Evolutionary conservation across 2,329 filamentous ascomycete species (phyloP).

Genomic region (Stagonosporopsis vannaccii): DNA sequence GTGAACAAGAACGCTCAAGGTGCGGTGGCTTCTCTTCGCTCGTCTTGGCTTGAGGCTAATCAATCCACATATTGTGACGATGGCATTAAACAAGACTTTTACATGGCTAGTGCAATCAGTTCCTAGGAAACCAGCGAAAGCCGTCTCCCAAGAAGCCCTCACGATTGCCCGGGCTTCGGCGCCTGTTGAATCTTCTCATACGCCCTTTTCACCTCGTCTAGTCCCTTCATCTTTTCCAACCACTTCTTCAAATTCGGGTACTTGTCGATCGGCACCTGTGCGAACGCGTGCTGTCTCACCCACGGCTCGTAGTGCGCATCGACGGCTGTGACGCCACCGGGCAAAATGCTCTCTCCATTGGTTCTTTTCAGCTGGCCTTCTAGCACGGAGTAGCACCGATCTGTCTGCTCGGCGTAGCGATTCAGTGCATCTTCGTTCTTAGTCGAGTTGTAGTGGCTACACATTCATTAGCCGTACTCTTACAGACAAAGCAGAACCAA

Average conservation of each 20-base stretch:
- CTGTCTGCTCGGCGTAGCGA: slow-evolving; percentile 16
- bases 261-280: slow-evolving; percentile 18
- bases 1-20: neutral
- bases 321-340: slow-evolving; percentile 11
- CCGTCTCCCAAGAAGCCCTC: too few species aligned
- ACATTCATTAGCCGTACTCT: neutral
- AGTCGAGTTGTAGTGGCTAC: slow-evolving; percentile 9
- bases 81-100: neutral
- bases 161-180: slow-evolving; percentile 60
- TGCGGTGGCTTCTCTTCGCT: neutral
- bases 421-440: slow-evolving; percentile 17
- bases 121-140: too few species aligned
- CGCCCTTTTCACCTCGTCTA: slow-evolving; percentile 21
- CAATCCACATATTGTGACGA: neutral
- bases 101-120: too few species aligned
- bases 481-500: neutral
- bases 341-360: slow-evolving; percentile 7
- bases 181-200: slow-evolving; percentile 33
- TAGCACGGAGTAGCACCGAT: slow-evolving; percentile 10
- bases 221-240: slow-evolving; percentile 43
- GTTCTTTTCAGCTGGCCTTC: slow-evolving; percentile 17
- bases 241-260: slow-evolving; percentile 76
- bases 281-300: slow-evolving; percentile 15
- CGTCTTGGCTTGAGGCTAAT: neutral
- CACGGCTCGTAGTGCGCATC: slow-evolving; percentile 18